These are phyloP conservation scores for Papiliotrema fonsecae DNA, from an alignment of 1,284 basidiomycete genomes.

Conservation along the genomic window DNA sequence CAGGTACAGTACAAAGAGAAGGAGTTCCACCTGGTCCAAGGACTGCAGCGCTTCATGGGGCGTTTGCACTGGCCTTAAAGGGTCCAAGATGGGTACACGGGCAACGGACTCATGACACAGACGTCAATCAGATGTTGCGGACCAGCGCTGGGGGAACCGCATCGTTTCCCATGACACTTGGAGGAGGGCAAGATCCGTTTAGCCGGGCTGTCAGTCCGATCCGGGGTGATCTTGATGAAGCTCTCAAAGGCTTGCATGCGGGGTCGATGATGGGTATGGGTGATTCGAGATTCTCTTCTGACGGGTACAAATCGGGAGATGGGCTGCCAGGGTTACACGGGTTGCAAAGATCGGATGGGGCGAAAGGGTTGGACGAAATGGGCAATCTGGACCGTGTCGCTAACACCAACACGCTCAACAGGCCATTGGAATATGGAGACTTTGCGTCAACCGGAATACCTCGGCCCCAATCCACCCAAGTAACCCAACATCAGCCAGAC, in stretches of 20 bases:
- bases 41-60: constrained; percentile 7
- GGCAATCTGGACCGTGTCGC: neutral
- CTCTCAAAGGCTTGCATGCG: neutral
- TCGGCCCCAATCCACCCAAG: neutral
- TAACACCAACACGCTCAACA: neutral
- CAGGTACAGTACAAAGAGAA: no score
- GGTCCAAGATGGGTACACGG: constrained; percentile 31
- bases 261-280: no score
- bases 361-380: neutral
- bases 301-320: neutral
- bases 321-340: neutral
- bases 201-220: constrained; percentile 33
- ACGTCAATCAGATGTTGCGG: constrained; percentile 10
- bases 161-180: constrained; percentile 17
- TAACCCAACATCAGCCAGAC: neutral
- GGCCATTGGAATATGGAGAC: neutral
- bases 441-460: neutral
- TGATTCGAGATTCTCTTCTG: neutral
- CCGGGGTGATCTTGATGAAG: constrained; percentile 2
- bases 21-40: neutral
- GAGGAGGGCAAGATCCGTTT: constrained; percentile 22
- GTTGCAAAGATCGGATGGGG: neutral
- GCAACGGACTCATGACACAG: constrained; percentile 9
- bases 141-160: constrained; percentile 15
- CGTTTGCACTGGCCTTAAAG: constrained; percentile 16